Base-by-base conservation (phyloP, 352 stramenopile genomes). In the Peronospora destructor region DNA sequence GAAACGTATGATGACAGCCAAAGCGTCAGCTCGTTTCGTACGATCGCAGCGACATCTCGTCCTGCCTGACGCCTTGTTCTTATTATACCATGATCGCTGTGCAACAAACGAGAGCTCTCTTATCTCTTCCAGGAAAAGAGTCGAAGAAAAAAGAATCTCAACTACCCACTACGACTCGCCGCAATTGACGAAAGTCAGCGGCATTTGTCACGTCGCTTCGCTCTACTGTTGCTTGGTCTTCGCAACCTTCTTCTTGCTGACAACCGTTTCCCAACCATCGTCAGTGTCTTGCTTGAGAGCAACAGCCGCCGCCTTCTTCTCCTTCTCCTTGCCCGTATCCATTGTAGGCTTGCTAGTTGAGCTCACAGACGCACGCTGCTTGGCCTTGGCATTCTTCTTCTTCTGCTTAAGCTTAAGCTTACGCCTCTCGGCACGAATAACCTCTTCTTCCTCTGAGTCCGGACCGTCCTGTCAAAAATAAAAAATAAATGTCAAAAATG, bases 371-470 rank as follows among this genome's bases (percentile, higher is more conserved):
- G 52, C 49, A 14, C 57, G 57, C 59, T 88, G 57, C 66, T 88
- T 87, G 37, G 64, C 69, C 61, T 84, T 90, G 57, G 83, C 80
- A 59, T 82, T 85, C 50, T 71, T 71, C 71, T 87, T 87, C 69
- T 88, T 88, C 44, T 76, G 72, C 67, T 89, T 88, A 47, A 78
- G 69, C 74, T 86, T 86, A 6, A 79, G 65, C 59, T 83, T 82
- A 55, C 83, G 83, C 64, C 87, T 88, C 52, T 91, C 80, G 2
- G 73, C 67, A 41, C 80, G 80, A 35, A 78, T 75, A 4, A 65
- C 77, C 35, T 89, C 80, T 47, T 91, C 80, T 43, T 91, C 80
- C 46, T 91, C 80, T 37, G 77, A 85, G 59, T 91, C 80, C 36
- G 80, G 77, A 54, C 81, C 78, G 55, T 91, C 77, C 64, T 61